Evolutionary conservation across 495 filamentous ascomycete species (phyloP).

Genomic region (Rhypophila decipiens): DNA sequence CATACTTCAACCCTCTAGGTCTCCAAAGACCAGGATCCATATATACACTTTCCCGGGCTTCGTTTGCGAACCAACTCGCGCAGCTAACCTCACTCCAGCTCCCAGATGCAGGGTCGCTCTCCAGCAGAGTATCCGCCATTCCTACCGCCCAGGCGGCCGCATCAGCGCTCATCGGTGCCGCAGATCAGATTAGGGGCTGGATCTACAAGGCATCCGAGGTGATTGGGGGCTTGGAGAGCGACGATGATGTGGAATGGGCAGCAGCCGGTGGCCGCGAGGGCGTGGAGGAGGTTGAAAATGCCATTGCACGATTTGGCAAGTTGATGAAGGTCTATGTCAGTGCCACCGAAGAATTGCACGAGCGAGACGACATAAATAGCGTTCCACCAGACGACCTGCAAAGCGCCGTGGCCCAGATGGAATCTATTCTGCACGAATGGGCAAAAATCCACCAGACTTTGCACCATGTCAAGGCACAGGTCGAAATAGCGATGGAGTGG

Average conservation of each 20-base stretch:
- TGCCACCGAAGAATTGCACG: slow-evolving; percentile 83
- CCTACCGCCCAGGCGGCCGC: slow-evolving; percentile 73
- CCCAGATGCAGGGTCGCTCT: slow-evolving; percentile 73
- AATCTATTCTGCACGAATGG: slow-evolving; percentile 79
- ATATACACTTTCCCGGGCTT: slow-evolving; percentile 81
- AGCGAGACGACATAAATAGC: slow-evolving; percentile 64
- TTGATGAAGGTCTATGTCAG: slow-evolving; percentile 84
- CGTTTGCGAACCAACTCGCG: slow-evolving; percentile 84
- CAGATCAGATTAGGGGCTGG: slow-evolving; percentile 88
- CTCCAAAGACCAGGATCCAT: slow-evolving; percentile 67
- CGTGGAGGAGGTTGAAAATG: slow-evolving; percentile 79
- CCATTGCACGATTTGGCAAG: slow-evolving; percentile 76
- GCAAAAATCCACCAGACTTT: slow-evolving; percentile 66
- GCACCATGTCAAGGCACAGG: slow-evolving; percentile 74
- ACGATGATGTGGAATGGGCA: slow-evolving; percentile 97
- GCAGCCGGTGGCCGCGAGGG: slow-evolving; percentile 87
- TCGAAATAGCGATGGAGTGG: slow-evolving; percentile 98
- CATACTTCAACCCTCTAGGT: slow-evolving; percentile 49
- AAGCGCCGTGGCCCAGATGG: slow-evolving; percentile 77
- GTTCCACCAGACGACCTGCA: slow-evolving; percentile 63
- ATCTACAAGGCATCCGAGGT: slow-evolving; percentile 85
- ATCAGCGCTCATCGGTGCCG: slow-evolving; percentile 68
- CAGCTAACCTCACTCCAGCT: slow-evolving; percentile 80
- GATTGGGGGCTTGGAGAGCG: slow-evolving; percentile 74
- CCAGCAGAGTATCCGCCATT: slow-evolving; percentile 73